These are phyloP conservation scores for Scenedesmus sp. DNA, from an alignment of 163 green algal species.

Conservation along the genomic window DNA sequence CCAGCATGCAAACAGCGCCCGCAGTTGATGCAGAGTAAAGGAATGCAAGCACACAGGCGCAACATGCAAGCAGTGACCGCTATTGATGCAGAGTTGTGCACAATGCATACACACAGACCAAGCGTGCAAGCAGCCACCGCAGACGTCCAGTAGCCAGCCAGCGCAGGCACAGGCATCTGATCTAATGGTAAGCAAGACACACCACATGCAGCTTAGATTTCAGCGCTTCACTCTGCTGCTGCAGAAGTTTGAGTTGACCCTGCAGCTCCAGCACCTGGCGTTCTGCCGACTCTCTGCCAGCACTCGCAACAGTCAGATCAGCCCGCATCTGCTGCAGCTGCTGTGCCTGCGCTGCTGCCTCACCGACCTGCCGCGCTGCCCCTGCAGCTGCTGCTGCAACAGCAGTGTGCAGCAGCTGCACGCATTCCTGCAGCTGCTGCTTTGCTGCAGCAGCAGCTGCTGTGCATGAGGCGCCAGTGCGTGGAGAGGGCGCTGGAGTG, in stretches of 20 bases:
- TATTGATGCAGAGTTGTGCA: no score
- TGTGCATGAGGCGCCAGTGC: not conserved
- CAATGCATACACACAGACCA: not conserved
- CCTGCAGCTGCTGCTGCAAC: not conserved
- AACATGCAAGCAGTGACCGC: no score
- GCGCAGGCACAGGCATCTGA: not conserved
- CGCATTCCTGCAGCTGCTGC: conserved; percentile 8
- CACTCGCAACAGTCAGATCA: not conserved
- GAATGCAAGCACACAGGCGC: no score
- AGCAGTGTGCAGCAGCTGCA: conserved; percentile 15
- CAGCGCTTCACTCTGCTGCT: not conserved
- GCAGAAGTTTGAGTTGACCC: not conserved
- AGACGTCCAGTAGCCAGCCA: not conserved
- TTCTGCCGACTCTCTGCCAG: not conserved
- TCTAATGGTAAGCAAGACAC: not conserved
- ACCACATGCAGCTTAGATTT: conserved; percentile 27
- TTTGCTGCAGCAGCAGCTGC: conserved; percentile 5
- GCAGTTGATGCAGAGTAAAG: no score
- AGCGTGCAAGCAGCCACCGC: not conserved
- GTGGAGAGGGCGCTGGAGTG: not conserved
- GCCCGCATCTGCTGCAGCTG: not conserved
- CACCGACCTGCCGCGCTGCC: not conserved
- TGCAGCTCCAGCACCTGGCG: conserved; percentile 6
- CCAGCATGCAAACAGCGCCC: no score
- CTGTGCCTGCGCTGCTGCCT: not conserved